Evolutionary conservation across 2,329 filamentous ascomycete species (phyloP), one percentile per base, ranked within the genome.

Genomic region (Diaporthe australafricana): DNA sequence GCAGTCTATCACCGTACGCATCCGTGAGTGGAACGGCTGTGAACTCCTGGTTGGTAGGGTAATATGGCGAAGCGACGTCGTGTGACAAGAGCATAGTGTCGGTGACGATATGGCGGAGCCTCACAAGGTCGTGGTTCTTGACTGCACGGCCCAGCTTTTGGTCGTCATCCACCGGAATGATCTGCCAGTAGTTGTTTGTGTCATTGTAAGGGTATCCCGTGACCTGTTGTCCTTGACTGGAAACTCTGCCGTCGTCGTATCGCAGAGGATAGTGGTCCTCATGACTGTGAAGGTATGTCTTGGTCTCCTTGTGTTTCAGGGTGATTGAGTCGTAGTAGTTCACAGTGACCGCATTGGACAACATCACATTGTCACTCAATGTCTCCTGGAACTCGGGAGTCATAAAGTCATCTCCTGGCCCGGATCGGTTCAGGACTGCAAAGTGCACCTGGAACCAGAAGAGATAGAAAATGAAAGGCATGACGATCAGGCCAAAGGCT

Each of bases 401-500:
- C 96, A 99, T 99, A 85, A 99, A 99, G 79, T 98, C 96, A 80
- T 99, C 96, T 68, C 96, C 96, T 55, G 96, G 96, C 45, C 96
- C 96, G 67, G 96, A 98, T 73, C 92, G 89, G 76, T 86, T 92
- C 74, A 99, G 88, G 77, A 99, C 94, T 55, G 94, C 88, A 82
- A 99, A 99, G 85, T 99, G 96, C 38, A 99, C 95, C 87, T 99
- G 96, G 91, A 99, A 99, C 96, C 96, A 99, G 88, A 99, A 98
- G 57, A 99, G 90, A 83, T 99, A 99, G 84, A 99, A 97, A 79
- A 98, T 87, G 87, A 99, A 98, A 17, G 96, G 96, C 76, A 98
- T 90, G 76, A 98, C 81, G 77, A 98, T 94, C 70, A 99, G 87
- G 17, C 93, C 95, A 75, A 97, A 86, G n/a, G 92, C 90, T 67